A percentile compares a stretch with the other conserved stretches of the same genome.
Conservation (phyloP, 441 rosid genomes). For the Theobroma grandiflorum region DNA sequence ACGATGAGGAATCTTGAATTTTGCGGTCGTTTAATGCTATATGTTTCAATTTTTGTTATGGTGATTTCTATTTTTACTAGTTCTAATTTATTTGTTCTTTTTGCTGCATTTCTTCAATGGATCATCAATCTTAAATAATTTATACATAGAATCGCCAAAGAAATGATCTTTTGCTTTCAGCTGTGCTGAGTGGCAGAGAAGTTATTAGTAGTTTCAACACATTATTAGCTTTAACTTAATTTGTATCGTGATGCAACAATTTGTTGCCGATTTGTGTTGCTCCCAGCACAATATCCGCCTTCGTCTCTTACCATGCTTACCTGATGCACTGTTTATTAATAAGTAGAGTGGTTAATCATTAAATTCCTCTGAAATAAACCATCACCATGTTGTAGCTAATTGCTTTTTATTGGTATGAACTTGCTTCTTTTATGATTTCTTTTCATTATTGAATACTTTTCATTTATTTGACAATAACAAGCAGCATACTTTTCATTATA, state of each 20-base stretch:
- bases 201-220: not conserved
- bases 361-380: too few relatives aligned
- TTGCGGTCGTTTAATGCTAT: not conserved
- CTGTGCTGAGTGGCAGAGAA: not conserved
- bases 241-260: too few relatives aligned
- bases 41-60: not conserved
- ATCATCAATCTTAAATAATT: not conserved
- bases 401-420: not conserved
- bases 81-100: not conserved
- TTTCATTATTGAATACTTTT: not conserved
- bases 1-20: slow-evolving; percentile 9
- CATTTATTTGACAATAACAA: not conserved
- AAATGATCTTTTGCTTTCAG: not conserved
- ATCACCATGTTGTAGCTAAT: not conserved
- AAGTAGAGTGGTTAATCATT: not conserved
- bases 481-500: too few relatives aligned
- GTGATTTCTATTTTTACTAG: not conserved
- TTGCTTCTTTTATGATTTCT: not conserved
- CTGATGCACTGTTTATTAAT: too few relatives aligned
- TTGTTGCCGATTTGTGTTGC: not conserved
- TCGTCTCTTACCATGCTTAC: not conserved
- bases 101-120: not conserved
- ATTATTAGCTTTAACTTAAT: not conserved
- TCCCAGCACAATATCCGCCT: not conserved
- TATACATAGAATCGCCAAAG: not conserved